Evolutionary conservation across 345 rosid species (phyloP).

Genomic region (Gossypium rotundifolium): DNA sequence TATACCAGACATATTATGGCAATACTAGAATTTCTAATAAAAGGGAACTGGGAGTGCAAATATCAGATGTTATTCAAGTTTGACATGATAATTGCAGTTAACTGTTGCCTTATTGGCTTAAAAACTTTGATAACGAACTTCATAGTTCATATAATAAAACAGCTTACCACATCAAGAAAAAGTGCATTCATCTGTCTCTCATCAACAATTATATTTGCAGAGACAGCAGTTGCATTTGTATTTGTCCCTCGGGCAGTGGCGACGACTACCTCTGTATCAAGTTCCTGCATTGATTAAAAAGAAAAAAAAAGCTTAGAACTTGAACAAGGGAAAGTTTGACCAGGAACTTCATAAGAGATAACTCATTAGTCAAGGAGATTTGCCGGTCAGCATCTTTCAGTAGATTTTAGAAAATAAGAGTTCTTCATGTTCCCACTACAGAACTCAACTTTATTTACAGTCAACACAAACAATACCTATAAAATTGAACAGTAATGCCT

Average conservation of each 20-base stretch:
- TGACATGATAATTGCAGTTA: background rate
- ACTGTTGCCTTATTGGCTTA: background rate
- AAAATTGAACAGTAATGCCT: background rate
- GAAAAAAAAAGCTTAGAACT: background rate
- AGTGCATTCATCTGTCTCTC: conserved; percentile 98
- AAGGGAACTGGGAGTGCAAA: background rate
- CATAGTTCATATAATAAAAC: background rate
- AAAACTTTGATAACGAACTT: background rate
- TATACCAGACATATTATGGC: background rate
- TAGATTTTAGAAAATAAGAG: background rate
- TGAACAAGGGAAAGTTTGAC: background rate
- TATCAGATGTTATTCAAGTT: background rate
- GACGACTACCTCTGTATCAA: conserved; percentile 79
- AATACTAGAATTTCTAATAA: background rate
- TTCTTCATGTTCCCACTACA: background rate
- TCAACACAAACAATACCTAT: background rate
- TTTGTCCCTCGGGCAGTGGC: conserved; percentile 74
- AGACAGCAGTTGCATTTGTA: conserved; percentile 68
- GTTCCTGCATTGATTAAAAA: conserved; percentile 45
- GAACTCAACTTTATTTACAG: background rate
- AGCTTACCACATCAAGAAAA: conserved; percentile 85
- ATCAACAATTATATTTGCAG: conserved; percentile 82
- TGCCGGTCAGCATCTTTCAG: background rate
- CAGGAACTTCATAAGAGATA: background rate
- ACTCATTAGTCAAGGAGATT: background rate